Evolutionary conservation across 371 early-diverging fungal species (phyloP).

Genomic region (Mortierella sp.): DNA sequence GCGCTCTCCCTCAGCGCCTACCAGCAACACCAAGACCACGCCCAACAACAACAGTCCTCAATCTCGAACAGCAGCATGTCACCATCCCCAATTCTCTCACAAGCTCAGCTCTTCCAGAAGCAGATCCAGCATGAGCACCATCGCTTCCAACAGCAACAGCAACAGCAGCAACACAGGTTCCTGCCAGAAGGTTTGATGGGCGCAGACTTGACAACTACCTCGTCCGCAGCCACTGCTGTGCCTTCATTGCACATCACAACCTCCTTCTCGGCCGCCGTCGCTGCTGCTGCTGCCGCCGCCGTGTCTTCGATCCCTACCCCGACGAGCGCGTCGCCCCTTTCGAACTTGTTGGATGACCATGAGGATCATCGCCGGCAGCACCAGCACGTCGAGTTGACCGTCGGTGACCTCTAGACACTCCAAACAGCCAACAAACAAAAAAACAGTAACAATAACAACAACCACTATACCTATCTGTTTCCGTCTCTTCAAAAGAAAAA

Average conservation of each 20-base stretch:
- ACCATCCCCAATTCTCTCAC: conserved; percentile 23
- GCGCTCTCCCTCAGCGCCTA: conserved; percentile 31
- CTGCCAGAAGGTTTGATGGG: conserved; percentile 31
- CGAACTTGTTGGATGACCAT: conserved; percentile 23
- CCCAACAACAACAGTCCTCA: conserved; percentile 21
- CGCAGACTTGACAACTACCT: conserved; percentile 12
- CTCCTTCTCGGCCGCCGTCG: conserved; percentile 3
- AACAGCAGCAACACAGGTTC: conserved; percentile 40
- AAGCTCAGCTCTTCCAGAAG: conserved; percentile 49
- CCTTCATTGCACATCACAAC: conserved; percentile 33
- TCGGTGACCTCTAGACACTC: neutral
- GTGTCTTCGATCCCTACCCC: conserved; percentile 28
- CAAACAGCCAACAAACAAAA: neutral
- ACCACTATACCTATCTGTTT: neutral
- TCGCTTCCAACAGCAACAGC: conserved; percentile 34
- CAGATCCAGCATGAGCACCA: conserved; percentile 46
- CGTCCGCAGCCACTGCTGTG: conserved; percentile 26
- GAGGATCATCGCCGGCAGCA: conserved; percentile 12
- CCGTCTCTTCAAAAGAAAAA: neutral
- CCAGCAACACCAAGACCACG: conserved; percentile 29
- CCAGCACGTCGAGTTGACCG: neutral
- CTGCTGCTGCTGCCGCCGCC: neutral
- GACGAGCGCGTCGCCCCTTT: conserved; percentile 9
- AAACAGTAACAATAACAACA: neutral
- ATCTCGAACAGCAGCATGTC: neutral